phyloP scores from a whole-genome alignment of 345 rosid genomes.

The Eucalyptus dawsonii region DNA sequence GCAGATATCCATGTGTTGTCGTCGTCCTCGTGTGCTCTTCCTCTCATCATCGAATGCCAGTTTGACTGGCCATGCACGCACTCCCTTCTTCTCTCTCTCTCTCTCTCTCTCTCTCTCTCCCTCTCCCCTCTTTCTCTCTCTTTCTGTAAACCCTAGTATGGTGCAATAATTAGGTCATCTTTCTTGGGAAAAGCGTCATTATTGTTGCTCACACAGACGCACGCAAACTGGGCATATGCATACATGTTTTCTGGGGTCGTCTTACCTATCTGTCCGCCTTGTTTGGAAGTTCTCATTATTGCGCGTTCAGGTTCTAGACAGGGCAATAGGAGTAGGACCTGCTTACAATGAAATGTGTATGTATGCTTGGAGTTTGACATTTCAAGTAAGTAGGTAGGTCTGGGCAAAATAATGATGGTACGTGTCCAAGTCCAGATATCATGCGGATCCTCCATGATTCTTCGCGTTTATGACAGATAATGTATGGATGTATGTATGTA shows the following conservation, averaged over 20 bases:
- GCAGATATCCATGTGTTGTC: neutral
- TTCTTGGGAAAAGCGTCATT: neutral
- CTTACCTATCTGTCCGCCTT: neutral
- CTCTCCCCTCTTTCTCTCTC: neutral
- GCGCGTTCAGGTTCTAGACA: neutral
- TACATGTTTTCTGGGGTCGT: neutral
- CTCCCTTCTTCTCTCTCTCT: neutral
- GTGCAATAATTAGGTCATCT: neutral
- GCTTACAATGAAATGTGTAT: neutral
- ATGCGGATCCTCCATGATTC: neutral
- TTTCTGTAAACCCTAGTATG: neutral
- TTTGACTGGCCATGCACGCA: neutral
- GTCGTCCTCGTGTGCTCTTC: constrained; percentile 29
- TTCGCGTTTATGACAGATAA: neutral
- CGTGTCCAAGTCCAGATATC: neutral
- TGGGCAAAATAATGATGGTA: neutral
- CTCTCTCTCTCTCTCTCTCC: neutral
- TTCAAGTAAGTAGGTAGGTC: neutral
- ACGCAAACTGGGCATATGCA: neutral
- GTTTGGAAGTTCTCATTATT: neutral
- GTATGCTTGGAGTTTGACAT: neutral
- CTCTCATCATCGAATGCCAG: constrained; percentile 1
- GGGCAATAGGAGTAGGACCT: neutral
- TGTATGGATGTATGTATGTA: neutral
- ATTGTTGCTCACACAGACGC: neutral